Conservation (phyloP, 805 yeast species). For the Kazachstania bromeliacearum region DNA sequence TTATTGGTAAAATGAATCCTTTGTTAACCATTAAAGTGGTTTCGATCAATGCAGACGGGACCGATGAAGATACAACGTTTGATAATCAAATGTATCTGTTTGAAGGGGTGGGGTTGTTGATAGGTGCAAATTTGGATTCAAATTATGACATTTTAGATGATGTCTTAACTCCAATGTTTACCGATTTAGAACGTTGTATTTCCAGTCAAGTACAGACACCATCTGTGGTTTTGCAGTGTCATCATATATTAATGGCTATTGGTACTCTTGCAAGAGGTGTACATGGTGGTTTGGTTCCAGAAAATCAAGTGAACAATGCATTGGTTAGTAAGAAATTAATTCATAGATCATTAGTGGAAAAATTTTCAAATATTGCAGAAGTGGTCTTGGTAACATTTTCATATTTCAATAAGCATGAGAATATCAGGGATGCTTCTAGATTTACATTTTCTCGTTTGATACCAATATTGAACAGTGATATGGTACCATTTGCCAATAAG, state of each 20-base stretch:
- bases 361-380: slow-evolving; percentile 62
- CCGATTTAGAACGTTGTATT: slow-evolving; percentile 59
- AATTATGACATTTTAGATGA: slow-evolving; percentile 44
- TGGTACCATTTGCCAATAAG: slow-evolving; percentile 51
- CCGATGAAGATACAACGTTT: slow-evolving; percentile 51
- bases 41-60: slow-evolving; percentile 26
- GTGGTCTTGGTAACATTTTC: slow-evolving; percentile 80
- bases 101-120: slow-evolving; percentile 76
- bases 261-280: slow-evolving; percentile 87
- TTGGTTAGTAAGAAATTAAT: slow-evolving; percentile 24
- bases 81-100: slow-evolving; percentile 73
- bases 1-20: slow-evolving; percentile 52
- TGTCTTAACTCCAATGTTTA: slow-evolving; percentile 66
- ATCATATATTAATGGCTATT: slow-evolving; percentile 78
- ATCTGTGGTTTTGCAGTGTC: slow-evolving; percentile 57
- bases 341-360: slow-evolving; percentile 31
- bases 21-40: slow-evolving; percentile 46
- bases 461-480: slow-evolving; percentile 51
- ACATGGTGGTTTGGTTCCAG: slow-evolving; percentile 39
- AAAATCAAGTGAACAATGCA: slow-evolving; percentile 32
- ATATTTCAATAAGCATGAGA: slow-evolving; percentile 52
- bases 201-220: slow-evolving; percentile 35
- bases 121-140: slow-evolving; percentile 39
- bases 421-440: slow-evolving; percentile 75
- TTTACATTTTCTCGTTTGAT: slow-evolving; percentile 82